Evolutionary conservation across 2,329 filamentous ascomycete species (phyloP), one percentile per base, ranked within the genome.

Genomic region (Grosmannia huntii): DNA sequence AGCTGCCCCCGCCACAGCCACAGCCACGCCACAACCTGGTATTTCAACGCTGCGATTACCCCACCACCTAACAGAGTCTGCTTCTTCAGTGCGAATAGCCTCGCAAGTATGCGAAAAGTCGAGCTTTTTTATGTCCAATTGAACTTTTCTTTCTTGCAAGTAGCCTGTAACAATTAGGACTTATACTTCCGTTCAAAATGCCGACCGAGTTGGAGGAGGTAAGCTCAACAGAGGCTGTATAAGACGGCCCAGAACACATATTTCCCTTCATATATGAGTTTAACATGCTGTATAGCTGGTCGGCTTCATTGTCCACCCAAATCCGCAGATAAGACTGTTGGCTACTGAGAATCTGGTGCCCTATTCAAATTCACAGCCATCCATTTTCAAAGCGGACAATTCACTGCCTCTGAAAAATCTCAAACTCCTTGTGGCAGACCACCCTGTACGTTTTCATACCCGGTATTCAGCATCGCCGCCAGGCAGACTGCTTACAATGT

Each of bases 301-400:
- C 61, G 90, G 90, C 70, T 96, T 97, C 73, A 87, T 97, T 60
- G 87, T 89, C 71, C 87, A 95, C 73, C 89, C 89, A 60, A 96
- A 95, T 69, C 89, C 90, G 49, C 88, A 96, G 69, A 90, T 97
- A 63, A 84, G 94, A 65, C 84, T 89, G 69, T 80, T 92, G 64
- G 91, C 91, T 54, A 83, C 86, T 57, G 90, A 96, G 71, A 88
- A 95, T 65, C 79, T 96, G 41, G 84, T 96, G 52, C 89, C 90
- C 12, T 97, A 89, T 63, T 88, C 88, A 27, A 79, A 83, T 12
- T 73, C 80, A 1, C 80, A 96, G 63, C 86, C 88, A 0, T 75
- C 77, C 0, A 81, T 97, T 25, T 99, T 99, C 79, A 97, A 96
- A 73, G 77, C 78, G 9, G 82, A 90, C 31, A 79, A 89, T 58